Evolutionary conservation across 2,329 filamentous ascomycete genomes (phyloP).

Genomic region (Celoporthe dispersa): DNA sequence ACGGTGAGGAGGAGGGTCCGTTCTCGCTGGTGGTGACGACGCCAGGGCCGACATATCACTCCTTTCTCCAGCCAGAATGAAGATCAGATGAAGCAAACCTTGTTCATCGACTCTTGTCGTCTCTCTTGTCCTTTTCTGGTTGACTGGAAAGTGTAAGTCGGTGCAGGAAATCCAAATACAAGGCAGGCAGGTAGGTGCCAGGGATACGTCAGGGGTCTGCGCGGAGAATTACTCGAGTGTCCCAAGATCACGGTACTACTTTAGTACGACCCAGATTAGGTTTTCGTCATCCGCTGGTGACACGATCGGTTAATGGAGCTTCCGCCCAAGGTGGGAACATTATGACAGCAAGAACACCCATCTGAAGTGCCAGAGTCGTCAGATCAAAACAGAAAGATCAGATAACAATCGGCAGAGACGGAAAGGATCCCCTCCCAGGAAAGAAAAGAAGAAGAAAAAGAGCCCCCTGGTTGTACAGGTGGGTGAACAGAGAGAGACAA

Average conservation of each 20-base stretch:
- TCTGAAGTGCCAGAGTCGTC: neutral
- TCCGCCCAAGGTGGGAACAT: neutral
- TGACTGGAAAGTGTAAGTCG: no score
- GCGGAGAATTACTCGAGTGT: neutral
- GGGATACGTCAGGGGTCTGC: slow-evolving; percentile 6
- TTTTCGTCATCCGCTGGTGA: slow-evolving; percentile 8
- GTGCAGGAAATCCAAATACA: no score
- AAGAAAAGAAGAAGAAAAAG: neutral
- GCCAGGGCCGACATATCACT: slow-evolving; percentile 1
- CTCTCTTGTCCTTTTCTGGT: neutral
- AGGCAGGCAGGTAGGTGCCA: neutral
- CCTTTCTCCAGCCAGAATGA: neutral
- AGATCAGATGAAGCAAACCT: neutral
- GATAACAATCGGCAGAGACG: neutral
- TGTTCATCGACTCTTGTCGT: no score
- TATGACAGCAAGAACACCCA: neutral
- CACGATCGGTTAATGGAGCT: slow-evolving; percentile 12
- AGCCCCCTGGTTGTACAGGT: neutral
- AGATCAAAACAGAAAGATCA: neutral
- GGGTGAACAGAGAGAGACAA: no score
- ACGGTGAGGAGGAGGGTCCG: neutral
- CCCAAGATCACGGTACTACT: neutral
- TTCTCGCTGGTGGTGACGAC: neutral
- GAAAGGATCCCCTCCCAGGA: neutral
- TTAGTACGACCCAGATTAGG: neutral